Evolutionary conservation across 305 asterid species (phyloP).

Genomic region (Solanum hybrid): DNA sequence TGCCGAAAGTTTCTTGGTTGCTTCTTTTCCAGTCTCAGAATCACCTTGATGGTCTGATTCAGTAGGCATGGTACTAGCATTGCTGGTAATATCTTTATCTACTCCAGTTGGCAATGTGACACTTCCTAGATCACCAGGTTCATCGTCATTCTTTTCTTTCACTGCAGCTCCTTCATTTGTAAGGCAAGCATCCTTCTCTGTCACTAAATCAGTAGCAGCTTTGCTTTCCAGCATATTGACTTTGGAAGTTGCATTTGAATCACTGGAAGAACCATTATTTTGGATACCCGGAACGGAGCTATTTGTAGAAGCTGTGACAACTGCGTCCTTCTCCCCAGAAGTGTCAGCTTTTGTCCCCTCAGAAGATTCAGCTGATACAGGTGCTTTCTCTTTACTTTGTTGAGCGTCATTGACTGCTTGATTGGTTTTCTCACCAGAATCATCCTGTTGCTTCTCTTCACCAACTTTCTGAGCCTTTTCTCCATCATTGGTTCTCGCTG

Average conservation of each 20-base stretch:
- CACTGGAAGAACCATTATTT: conserved; percentile 22
- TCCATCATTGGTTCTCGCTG: conserved; percentile 12
- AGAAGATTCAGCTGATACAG: conserved; percentile 9
- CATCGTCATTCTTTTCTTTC: conserved; percentile 13
- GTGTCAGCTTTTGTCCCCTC: conserved; percentile 12
- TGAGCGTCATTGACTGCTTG: conserved; percentile 13
- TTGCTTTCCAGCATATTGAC: conserved; percentile 14
- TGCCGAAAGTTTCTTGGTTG: conserved; percentile 70
- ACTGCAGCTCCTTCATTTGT: conserved; percentile 15
- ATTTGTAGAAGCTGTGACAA: conserved; percentile 1
- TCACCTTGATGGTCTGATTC: conserved; percentile 51
- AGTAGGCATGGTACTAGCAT: conserved; percentile 14
- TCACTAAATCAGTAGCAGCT: conserved; percentile 5
- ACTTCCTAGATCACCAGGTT: conserved; percentile 17
- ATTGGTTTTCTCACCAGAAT: conserved; percentile 13
- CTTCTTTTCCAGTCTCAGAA: conserved; percentile 53
- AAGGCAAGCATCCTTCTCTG: conserved; percentile 23
- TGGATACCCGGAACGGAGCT: conserved; percentile 19
- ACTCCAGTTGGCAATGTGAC: conserved; percentile 19
- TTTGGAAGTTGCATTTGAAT: conserved; percentile 13
- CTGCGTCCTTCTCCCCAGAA: conserved; percentile 21
- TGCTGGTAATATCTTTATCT: conserved; percentile 18
- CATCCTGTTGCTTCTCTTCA: conserved; percentile 22
- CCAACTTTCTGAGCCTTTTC: conserved; percentile 20
- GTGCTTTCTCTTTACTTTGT: conserved; percentile 5